Evolutionary conservation across 1,139 yeast genomes (phyloP), one percentile per base, ranked within the genome.

Genomic region (Suhomyces terraborum): DNA sequence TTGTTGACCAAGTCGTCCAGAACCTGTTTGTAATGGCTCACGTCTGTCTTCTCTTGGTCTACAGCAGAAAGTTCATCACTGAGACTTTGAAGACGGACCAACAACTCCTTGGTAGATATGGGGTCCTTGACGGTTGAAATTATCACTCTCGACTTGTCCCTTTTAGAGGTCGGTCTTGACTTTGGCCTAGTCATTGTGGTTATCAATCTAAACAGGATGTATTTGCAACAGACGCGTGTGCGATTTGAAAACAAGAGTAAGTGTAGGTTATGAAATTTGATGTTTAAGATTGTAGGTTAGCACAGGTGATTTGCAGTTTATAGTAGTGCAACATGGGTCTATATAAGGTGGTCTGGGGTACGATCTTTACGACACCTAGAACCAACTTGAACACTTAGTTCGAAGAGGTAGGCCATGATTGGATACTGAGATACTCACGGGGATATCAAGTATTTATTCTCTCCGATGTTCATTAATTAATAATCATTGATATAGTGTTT

Each of bases 51-150:
- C 23, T 82, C 88, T 52, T 84, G 93, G 40, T 82, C 83, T 8
- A 83, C 54, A 3, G 73, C 62, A 1, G 85, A 68, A 16, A 87
- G 69, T 53, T 84, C 88, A 37, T 80, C 80, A 38, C 80, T 79
- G 21, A 87, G 67, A 2, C 62, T 49, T 67, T 74, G 67, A 13
- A 67, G 56, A 30, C 77, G 56, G 6, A 50, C 47, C 23, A 70
- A 51, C n/a, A 84, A 69, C 36, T 82, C 88, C 48, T 80, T 80
- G 10, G 83, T 70, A 0, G 85, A 59, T 7, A 85, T 79, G 1
- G 80, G 76, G 23, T 72, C 69, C 16, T 70, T 67, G 1, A 80
- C 73, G 1, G 84, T 71, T 1, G 88, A 71, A 8, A 84, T 53
- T 8, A 85, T 72, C 21, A 20, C 24, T n/a, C 35, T 23, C 9